Conservation (phyloP, 208 protist genomes). For the Wallacemonas collosoma region DNA sequence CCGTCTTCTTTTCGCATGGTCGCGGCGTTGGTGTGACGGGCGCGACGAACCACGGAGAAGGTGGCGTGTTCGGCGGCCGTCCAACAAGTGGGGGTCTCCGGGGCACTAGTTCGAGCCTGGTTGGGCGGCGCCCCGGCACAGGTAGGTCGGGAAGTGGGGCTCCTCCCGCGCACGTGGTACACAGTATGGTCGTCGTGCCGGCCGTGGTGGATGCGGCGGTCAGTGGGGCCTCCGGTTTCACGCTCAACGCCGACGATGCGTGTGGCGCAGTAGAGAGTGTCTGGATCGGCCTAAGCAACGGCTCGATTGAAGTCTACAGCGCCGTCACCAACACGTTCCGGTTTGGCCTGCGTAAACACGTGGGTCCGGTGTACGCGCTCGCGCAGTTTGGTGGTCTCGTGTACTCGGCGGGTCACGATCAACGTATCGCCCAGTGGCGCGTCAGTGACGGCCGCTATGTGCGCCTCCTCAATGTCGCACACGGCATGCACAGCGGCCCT, state of each 20-base stretch:
- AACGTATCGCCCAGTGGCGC: constrained; percentile 76
- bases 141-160: neutral
- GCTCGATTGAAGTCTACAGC: constrained; percentile 72
- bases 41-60: neutral
- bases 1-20: constrained; percentile 20
- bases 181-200: constrained; percentile 36
- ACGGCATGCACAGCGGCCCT: constrained; percentile 41
- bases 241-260: constrained; percentile 3
- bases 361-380: constrained; percentile 65
- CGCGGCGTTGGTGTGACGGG: neutral
- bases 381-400: constrained; percentile 81
- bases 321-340: constrained; percentile 40
- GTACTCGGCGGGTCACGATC: constrained; percentile 77
- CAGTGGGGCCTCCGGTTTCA: neutral
- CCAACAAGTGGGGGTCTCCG: too few relatives aligned
- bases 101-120: neutral
- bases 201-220: neutral
- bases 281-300: constrained; percentile 83
- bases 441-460: constrained; percentile 35
- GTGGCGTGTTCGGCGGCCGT: neutral
- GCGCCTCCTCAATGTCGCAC: constrained; percentile 37
- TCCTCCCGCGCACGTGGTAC: constrained; percentile 19
- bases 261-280: constrained; percentile 35
- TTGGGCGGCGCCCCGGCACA: neutral
- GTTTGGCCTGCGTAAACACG: constrained; percentile 43